These are phyloP conservation scores for Diaporthe longicolla DNA, from an alignment of 2,329 filamentous ascomycete species.

Conservation along the genomic window DNA sequence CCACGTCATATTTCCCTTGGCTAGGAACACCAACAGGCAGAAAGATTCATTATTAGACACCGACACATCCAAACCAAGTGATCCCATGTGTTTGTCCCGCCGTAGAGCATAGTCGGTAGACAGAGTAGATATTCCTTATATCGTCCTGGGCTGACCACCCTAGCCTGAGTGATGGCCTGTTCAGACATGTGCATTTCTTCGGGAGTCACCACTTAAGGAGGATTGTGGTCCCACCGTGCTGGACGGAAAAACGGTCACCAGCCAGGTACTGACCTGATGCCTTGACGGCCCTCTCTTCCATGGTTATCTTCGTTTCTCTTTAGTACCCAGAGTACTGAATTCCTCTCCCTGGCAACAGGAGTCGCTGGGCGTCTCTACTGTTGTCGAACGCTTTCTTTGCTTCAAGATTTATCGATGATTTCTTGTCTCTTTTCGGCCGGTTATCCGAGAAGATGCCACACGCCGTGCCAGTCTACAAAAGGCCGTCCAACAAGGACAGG, in stretches of 20 bases:
- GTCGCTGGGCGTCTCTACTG: constrained; percentile 11
- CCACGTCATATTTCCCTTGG: constrained; percentile 3
- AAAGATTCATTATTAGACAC: background rate
- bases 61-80: background rate
- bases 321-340: background rate
- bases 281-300: background rate
- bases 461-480: constrained; percentile 34
- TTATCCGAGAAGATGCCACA: constrained; percentile 25
- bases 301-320: background rate
- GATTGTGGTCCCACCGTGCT: constrained; percentile 10
- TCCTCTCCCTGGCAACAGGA: background rate
- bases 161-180: background rate
- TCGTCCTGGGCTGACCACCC: background rate
- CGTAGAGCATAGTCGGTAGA: background rate
- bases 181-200: background rate
- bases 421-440: constrained; percentile 6
- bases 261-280: background rate
- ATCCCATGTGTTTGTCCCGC: background rate
- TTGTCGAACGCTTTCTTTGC: background rate
- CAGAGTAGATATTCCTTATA: background rate
- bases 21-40: background rate
- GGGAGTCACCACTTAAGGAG: constrained; percentile 8
- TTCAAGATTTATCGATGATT: background rate
- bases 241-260: background rate
- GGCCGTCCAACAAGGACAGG: constrained; percentile 49